Conservation (phyloP, 1,284 basidiomycete species). For the Bjerkandera adusta region DNA sequence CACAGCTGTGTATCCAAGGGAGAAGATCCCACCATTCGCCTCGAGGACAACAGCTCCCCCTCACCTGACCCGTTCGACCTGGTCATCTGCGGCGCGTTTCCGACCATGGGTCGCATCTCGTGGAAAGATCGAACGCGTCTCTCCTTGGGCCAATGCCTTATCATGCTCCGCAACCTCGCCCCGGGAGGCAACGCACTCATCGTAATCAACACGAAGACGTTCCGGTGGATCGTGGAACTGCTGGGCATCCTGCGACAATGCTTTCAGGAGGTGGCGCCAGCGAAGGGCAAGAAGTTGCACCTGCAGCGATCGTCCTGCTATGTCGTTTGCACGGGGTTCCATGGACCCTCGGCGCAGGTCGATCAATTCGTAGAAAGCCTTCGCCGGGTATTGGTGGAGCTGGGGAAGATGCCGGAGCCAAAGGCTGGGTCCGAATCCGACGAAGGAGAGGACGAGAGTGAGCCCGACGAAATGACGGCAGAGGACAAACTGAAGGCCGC, state of each 20-base stretch:
- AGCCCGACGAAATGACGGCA: not conserved
- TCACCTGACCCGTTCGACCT: slow-evolving; percentile 13
- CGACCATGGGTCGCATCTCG: slow-evolving; percentile 10
- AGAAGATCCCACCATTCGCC: not conserved
- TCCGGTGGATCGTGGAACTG: slow-evolving; percentile 16
- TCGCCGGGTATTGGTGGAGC: not conserved
- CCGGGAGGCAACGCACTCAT: slow-evolving; percentile 14
- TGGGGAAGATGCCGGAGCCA: not conserved
- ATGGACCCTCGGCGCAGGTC: slow-evolving; percentile 3
- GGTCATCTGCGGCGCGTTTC: slow-evolving; percentile 18
- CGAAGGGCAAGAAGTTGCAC: slow-evolving; percentile 14
- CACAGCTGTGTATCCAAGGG: not conserved
- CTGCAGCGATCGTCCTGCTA: slow-evolving; percentile 15
- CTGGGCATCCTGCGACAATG: slow-evolving; percentile 13
- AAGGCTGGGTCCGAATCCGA: not conserved
- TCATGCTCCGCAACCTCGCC: slow-evolving; percentile 14
- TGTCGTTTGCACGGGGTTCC: slow-evolving; percentile 19
- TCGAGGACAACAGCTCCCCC: not conserved
- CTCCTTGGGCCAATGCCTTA: slow-evolving; percentile 13
- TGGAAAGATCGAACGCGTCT: slow-evolving; percentile 13
- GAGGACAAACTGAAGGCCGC: not conserved
- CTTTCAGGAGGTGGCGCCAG: slow-evolving; percentile 11
- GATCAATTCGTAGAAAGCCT: not conserved
- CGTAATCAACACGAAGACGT: slow-evolving; percentile 16
- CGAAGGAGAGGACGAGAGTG: not conserved